A percentile compares a stretch with the other conserved stretches of the same genome.
These are phyloP conservation scores for Vitellaria paradoxa DNA, from an alignment of 179 eudicot species.

Conservation along the genomic window DNA sequence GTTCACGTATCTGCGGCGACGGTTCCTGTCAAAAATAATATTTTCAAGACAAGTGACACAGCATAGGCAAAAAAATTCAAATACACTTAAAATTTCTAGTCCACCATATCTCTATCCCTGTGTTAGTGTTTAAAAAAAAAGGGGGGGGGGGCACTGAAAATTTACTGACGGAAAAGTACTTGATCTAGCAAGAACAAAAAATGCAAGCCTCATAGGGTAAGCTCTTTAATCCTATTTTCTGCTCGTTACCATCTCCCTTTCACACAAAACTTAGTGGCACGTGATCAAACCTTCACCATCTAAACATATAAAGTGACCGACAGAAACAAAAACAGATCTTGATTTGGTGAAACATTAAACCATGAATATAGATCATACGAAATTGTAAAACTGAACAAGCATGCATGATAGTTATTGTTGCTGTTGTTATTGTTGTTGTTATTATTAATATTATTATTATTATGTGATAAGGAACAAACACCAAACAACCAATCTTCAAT, in stretches of 20 bases:
- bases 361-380: too few species aligned
- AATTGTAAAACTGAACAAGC: too few species aligned
- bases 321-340: too few species aligned
- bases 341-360: too few species aligned
- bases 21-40: slow-evolving; percentile 41
- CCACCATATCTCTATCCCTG: background rate
- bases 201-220: background rate
- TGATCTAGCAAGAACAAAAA: background rate
- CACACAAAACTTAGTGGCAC: background rate
- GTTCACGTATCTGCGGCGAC: slow-evolving; percentile 83
- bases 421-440: too few species aligned
- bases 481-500: too few species aligned
- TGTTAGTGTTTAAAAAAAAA: too few species aligned
- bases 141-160: too few species aligned
- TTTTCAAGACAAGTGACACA: background rate
- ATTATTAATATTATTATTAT: too few species aligned
- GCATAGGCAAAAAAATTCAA: background rate
- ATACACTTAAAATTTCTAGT: background rate
- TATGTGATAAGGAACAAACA: too few species aligned
- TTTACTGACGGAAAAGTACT: background rate
- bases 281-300: background rate
- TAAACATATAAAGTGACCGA: background rate
- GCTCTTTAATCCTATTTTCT: background rate
- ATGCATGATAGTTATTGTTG: too few species aligned
- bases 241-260: background rate